phyloP scores from a whole-genome alignment of 805 yeast species.

The Gaillardinia entomophila region DNA sequence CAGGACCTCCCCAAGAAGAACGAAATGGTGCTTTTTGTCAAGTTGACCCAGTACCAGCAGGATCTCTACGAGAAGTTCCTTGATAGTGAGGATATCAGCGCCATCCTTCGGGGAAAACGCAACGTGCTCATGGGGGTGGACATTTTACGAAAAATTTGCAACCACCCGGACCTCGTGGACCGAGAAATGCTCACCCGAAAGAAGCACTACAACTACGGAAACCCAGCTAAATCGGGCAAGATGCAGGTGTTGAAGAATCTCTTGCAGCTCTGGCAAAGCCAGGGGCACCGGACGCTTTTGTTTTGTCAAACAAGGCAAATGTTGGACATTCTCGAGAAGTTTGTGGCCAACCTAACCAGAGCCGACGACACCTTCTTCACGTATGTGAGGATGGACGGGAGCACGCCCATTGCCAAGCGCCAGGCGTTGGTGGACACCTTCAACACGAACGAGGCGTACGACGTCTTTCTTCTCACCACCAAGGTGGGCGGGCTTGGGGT shows the following conservation, averaged over 20 bases:
- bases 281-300: conserved; percentile 74
- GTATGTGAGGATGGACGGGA: conserved; percentile 89
- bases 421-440: conserved; percentile 79
- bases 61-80: conserved; percentile 69
- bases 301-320: conserved; percentile 93
- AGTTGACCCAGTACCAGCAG: conserved; percentile 71
- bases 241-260: conserved; percentile 81
- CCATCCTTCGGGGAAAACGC: conserved; percentile 68
- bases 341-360: conserved; percentile 38
- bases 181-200: conserved; percentile 31
- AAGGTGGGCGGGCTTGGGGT: conserved; percentile 96
- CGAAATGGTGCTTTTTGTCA: conserved; percentile 91
- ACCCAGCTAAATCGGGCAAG: conserved; percentile 70
- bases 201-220: conserved; percentile 43
- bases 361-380: conserved; percentile 18
- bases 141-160: conserved; percentile 84
- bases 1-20: conserved; percentile 88
- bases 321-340: conserved; percentile 79
- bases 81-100: conserved; percentile 65
- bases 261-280: conserved; percentile 67
- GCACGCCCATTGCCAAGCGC: conserved; percentile 72
- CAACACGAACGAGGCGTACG: conserved; percentile 52
- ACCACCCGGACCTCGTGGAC: conserved; percentile 84
- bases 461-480: conserved; percentile 80
- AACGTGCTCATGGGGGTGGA: conserved; percentile 89